Evolutionary conservation across 1,139 yeast species (phyloP).

Genomic region (Candida neerlandica): DNA sequence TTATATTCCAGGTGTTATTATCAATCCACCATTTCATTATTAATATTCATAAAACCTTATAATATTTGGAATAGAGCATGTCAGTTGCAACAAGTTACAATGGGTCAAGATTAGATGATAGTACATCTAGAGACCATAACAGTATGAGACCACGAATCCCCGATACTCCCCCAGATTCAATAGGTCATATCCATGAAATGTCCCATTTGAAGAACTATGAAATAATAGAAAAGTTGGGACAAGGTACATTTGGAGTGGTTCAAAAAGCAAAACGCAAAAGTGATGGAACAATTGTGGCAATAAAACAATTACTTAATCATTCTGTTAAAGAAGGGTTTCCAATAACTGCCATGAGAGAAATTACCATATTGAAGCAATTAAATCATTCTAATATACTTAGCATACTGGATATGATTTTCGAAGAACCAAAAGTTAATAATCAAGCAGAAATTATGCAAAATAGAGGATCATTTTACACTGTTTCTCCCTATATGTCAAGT

Average conservation of each 20-base stretch:
- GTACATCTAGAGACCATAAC: background rate
- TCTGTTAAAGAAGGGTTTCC: conserved; percentile 93
- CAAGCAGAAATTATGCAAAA: conserved; percentile 38
- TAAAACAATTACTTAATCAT: conserved; percentile 81
- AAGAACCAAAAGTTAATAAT: conserved; percentile 46
- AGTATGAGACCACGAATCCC: background rate
- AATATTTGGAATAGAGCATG: background rate
- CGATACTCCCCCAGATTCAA: conserved; percentile 5
- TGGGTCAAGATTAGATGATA: background rate
- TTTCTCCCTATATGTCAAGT: conserved; percentile 90
- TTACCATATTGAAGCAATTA: conserved; percentile 75
- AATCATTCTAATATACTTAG: conserved; percentile 73
- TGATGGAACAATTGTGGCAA: conserved; percentile 42
- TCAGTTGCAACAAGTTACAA: conserved; percentile 2
- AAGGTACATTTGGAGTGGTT: conserved; percentile 54
- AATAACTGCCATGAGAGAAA: conserved; percentile 92
- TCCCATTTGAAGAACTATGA: conserved; percentile 34
- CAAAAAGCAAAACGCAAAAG: conserved; percentile 41
- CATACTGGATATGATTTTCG: conserved; percentile 80
- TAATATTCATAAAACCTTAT: background rate
- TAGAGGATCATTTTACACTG: conserved; percentile 74
- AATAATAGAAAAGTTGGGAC: conserved; percentile 44
- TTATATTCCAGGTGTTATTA: background rate
- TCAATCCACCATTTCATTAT: background rate
- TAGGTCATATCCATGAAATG: conserved; percentile 28